Percentiles rank a stretch among this genome's conserved stretches.
phyloP scores from a whole-genome alignment of 2,329 filamentous ascomycete genomes.

The Clarireedia monteithiana region DNA sequence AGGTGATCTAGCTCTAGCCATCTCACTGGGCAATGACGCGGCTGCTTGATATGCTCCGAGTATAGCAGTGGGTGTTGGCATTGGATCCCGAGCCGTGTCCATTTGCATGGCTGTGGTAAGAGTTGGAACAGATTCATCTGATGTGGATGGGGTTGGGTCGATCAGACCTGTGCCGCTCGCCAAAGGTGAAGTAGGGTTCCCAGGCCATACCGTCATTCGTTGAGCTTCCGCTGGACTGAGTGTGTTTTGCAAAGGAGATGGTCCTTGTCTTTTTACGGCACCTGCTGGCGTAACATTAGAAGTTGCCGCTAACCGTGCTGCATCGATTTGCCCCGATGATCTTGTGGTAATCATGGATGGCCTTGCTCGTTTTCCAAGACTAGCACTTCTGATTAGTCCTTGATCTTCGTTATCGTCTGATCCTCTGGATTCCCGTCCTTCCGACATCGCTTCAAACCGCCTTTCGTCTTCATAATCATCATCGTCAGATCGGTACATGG shows the following conservation, averaged over 20 bases:
- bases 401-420: constrained; percentile 37
- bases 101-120: constrained; percentile 15
- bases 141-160: constrained; percentile 22
- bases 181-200: constrained; percentile 20
- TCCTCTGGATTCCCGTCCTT: constrained; percentile 22
- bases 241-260: constrained; percentile 32
- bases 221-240: constrained; percentile 28
- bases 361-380: constrained; percentile 52
- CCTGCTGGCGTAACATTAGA: neutral
- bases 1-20: neutral
- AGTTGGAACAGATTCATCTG: constrained; percentile 17
- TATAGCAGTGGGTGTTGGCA: constrained; percentile 31
- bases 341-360: constrained; percentile 46
- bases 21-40: constrained; percentile 14
- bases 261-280: constrained; percentile 13
- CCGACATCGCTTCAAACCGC: constrained; percentile 19
- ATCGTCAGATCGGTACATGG: constrained; percentile 31
- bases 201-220: constrained; percentile 18
- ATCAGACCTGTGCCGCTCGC: constrained; percentile 24
- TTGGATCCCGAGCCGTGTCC: constrained; percentile 14
- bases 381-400: constrained; percentile 52
- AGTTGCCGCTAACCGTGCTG: neutral
- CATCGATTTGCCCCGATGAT: constrained; percentile 19
- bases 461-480: constrained; percentile 19
- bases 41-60: constrained; percentile 44